Evolutionary conservation across 2,329 filamentous ascomycete genomes (phyloP), one percentile per base, ranked within the genome.

Genomic region (Daldinia sp.): DNA sequence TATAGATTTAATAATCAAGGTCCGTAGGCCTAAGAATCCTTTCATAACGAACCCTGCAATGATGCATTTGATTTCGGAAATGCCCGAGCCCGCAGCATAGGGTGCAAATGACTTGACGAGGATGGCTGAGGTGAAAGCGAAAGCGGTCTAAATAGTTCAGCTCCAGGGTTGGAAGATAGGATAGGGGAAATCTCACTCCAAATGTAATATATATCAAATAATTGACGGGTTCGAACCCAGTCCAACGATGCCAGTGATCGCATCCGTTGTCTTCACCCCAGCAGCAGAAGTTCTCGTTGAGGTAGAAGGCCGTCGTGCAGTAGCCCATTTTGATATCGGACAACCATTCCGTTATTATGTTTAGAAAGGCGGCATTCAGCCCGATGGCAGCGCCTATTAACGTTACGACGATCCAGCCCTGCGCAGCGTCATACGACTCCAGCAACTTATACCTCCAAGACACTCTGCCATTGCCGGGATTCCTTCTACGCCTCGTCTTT

Each of bases 21-120:
- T 98, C 86, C 93, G 93, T 71, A 90, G 90, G 17, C 94, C 93
- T 13, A 99, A 84, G 73, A 99, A 99, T 0, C 94, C 95, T 78
- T 98, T 97, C 95, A 99, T 99, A 50, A 98, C 92, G 75, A 99
- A 99, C 2, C 95, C 95, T 3, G 94, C 95, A 74, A 99, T 97
- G 74, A 99, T 98, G 78, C 93, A 97, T 78, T 99, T 99, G 83
- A 99, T 99, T 80, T 99, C 95, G 10, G 93, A 97, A 61, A 99
- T 99, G 37, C 95, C 95, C 10, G 93, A 97, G 13, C 95, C 95
- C 30, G 95, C 95, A 9, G 95, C 95, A 76, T 99, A 99, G 0
- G 95, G 95, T 3, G 95, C 94, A 77, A 95, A 98, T 1, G 87
- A 88, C 75, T 93, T 95, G 74, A 99, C 95, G 37, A 99, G 83